Evolutionary conservation across 257 asterid genomes (phyloP).

Genomic region (Knoxia roxburghii): DNA sequence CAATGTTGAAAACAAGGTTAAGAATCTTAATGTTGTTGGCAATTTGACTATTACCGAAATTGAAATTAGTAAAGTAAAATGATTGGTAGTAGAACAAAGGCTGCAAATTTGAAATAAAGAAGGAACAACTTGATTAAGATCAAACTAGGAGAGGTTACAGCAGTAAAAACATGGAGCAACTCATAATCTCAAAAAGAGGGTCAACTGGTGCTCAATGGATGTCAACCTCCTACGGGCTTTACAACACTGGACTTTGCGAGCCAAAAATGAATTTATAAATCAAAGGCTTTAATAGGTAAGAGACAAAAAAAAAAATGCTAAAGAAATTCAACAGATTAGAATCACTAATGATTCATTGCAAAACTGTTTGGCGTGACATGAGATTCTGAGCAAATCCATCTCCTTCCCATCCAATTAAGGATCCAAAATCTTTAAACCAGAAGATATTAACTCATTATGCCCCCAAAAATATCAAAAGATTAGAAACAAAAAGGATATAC

Average conservation of each 20-base stretch:
- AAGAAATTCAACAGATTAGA: not conserved
- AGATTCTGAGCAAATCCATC: not conserved
- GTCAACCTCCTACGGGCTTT: not conserved
- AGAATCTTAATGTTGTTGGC: not conserved
- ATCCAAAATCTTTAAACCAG: not conserved
- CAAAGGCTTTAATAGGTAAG: not conserved
- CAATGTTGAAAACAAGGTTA: too few species aligned
- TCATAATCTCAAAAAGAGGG: not conserved
- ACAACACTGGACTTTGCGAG: not conserved
- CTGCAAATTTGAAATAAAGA: not conserved
- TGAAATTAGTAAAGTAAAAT: not conserved
- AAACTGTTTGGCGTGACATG: not conserved
- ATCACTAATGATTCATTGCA: not conserved
- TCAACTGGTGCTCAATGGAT: not conserved
- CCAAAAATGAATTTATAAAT: too few species aligned
- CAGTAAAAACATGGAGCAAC: not conserved
- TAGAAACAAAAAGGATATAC: not conserved
- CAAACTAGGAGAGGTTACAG: not conserved
- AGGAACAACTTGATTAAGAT: not conserved
- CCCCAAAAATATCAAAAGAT: not conserved
- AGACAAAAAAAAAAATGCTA: not conserved
- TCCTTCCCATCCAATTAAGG: not conserved
- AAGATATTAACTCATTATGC: not conserved
- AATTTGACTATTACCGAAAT: not conserved
- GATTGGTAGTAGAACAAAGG: not conserved